A percentile compares a stretch with the other conserved stretches of the same genome.
Conservation (phyloP, 352 stramenopile genomes). For the Phytopythium ostracodes region DNA sequence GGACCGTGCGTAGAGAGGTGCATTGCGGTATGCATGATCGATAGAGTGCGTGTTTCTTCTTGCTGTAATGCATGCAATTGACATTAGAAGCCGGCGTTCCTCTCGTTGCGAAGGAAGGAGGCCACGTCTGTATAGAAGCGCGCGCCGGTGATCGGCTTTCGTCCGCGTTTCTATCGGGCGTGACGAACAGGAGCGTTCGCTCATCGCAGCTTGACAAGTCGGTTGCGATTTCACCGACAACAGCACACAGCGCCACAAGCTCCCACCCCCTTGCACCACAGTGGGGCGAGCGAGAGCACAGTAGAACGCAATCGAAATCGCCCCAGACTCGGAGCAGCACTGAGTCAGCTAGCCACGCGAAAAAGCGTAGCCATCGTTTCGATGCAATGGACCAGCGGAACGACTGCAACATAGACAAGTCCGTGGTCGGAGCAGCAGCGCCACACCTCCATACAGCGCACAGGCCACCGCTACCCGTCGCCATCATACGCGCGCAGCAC, state of each 20-base stretch:
- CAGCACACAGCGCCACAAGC: too few relatives aligned
- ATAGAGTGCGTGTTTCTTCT: background rate
- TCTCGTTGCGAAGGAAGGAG: too few relatives aligned
- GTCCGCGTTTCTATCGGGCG: background rate
- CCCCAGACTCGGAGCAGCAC: background rate
- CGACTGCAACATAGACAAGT: background rate
- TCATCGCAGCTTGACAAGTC: background rate
- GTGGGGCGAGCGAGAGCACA: background rate
- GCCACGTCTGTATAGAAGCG: background rate
- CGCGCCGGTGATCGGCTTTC: background rate
- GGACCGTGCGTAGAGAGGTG: too few relatives aligned
- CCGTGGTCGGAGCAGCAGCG: too few relatives aligned
- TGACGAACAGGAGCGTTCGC: background rate
- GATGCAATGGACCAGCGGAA: background rate
- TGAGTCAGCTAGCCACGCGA: background rate
- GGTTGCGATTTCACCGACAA: background rate
- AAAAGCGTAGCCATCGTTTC: constrained; percentile 3
- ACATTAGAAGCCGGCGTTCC: too few relatives aligned
- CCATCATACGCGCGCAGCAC: too few relatives aligned
- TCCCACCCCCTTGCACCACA: too few relatives aligned
- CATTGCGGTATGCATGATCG: background rate
- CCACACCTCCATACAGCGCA: too few relatives aligned
- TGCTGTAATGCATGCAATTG: background rate
- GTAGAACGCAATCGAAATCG: background rate
- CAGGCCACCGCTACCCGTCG: too few relatives aligned